A percentile compares a stretch with the other conserved stretches of the same genome.
Conservation (phyloP, 257 asterid species). For the Catharanthus roseus region DNA sequence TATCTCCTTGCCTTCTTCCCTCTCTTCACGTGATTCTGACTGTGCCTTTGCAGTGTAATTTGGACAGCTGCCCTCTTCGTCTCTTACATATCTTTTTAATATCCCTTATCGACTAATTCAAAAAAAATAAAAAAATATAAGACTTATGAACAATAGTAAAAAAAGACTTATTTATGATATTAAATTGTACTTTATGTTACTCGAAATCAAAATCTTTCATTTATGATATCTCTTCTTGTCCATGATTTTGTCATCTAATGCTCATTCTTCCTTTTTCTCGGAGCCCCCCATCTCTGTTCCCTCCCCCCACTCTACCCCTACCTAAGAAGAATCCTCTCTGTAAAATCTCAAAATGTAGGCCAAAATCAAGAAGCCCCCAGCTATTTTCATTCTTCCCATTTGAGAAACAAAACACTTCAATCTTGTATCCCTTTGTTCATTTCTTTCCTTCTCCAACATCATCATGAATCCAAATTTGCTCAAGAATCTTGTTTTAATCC, state of each 20-base stretch:
- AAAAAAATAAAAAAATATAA: too few relatives aligned
- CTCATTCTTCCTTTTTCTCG: neutral
- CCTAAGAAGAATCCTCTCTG: too few relatives aligned
- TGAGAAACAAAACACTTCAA: neutral
- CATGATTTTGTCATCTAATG: conserved; percentile 28
- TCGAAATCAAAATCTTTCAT: too few relatives aligned
- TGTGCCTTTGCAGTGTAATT: conserved; percentile 17
- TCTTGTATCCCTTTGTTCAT: neutral
- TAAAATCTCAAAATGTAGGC: conserved; percentile 1
- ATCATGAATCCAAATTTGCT: conserved; percentile 1
- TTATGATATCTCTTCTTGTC: too few relatives aligned
- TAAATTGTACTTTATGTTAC: too few relatives aligned
- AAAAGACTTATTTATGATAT: too few relatives aligned
- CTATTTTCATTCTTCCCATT: neutral
- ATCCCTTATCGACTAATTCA: too few relatives aligned
- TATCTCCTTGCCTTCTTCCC: conserved; percentile 17
- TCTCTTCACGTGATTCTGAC: conserved; percentile 64
- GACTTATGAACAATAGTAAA: too few relatives aligned
- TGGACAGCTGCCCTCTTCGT: conserved; percentile 32
- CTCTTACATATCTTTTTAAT: neutral
- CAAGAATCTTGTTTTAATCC: conserved; percentile 11
- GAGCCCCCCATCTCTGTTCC: neutral
- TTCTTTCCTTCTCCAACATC: conserved; percentile 7
- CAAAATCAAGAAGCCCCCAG: neutral
- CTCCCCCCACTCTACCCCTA: neutral